Evolutionary conservation across 306 rosid species (phyloP), one percentile per base, ranked within the genome.

Genomic region (Rosa multiflora): DNA sequence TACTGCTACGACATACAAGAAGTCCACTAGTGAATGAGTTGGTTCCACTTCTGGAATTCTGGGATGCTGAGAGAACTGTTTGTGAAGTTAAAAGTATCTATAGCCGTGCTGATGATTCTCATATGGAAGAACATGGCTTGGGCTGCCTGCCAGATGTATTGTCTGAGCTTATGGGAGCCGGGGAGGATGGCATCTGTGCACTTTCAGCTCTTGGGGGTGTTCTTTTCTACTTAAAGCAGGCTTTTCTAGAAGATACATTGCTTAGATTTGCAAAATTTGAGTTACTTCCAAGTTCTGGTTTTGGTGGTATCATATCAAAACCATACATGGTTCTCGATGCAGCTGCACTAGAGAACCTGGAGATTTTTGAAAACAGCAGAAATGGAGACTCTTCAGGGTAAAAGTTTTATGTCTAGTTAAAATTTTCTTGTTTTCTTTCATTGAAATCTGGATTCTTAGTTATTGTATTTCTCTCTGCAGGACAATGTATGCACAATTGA

Each of bases 201-300:
- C 94, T 95, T 89, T 92, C 97, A 78, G 99, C 99, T 74, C 93
- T 95, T 74, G 99, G 99, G 14, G 99, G 98, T 70, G 83, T 88
- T 68, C 92, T 95, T 74, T 95, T 85, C 90, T 95, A 91, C 88
- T 88, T 95, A 79, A 95, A 89, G 82, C 99, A 95, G 89, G 93
- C 96, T 83, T 91, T 91, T 78, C 89, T 93, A 73, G 99, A 95
- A 70, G 93, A 91, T 83, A 59, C 89, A 67, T 70, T 95, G 87
- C 94, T 95, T 76, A 88, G 86, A 79, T 95, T 88, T 91, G 99
- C 96, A n/a, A 89, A 84, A 72, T 95, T 90, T 83, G 98, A 90
- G 88, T 80, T 87, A 78, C 94, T 95, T 78, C 97, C 98, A 53
- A 86, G 86, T 79, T 84, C 93, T 88, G 92, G 90, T 76, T 86